A percentile compares a stretch with the other conserved stretches of the same genome.
Conservation (phyloP, 768 basidiomycete genomes). For the Leccinum uliginosum region DNA sequence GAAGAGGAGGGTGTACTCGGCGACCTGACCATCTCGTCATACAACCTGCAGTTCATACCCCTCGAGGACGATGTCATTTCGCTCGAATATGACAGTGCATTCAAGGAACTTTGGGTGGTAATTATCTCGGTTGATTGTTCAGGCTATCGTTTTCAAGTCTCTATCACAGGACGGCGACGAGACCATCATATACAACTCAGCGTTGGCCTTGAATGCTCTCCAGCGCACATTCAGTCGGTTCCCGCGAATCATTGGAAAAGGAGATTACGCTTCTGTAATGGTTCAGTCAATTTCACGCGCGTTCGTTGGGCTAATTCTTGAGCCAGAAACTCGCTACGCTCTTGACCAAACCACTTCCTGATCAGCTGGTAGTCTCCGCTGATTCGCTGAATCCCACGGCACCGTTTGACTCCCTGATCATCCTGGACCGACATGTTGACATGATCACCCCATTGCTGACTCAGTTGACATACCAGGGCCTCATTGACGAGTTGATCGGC, state of each 20-base stretch:
- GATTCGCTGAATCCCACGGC: slow-evolving; percentile 45
- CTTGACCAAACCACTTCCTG: slow-evolving; percentile 55
- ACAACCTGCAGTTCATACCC: slow-evolving; percentile 92
- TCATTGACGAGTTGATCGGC: slow-evolving; percentile 88
- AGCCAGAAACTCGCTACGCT: slow-evolving; percentile 71
- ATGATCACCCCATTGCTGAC: slow-evolving; percentile 95
- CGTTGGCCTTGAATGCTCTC: slow-evolving; percentile 77
- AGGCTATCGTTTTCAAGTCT: background rate
- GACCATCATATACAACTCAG: slow-evolving; percentile 83
- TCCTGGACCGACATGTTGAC: slow-evolving; percentile 87
- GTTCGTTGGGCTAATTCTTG: slow-evolving; percentile 10
- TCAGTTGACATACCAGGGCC: slow-evolving; percentile 94
- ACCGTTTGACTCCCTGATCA: slow-evolving; percentile 79
- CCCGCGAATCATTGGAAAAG: slow-evolving; percentile 91
- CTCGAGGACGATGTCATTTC: slow-evolving; percentile 91
- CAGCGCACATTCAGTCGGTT: slow-evolving; percentile 86
- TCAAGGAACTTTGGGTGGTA: slow-evolving; percentile 90
- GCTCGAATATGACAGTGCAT: slow-evolving; percentile 78
- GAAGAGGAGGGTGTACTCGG: slow-evolving; percentile 98
- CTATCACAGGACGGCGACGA: slow-evolving; percentile 82
- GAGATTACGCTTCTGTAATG: slow-evolving; percentile 75
- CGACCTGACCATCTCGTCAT: slow-evolving; percentile 82
- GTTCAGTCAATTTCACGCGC: background rate
- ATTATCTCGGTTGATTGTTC: background rate
- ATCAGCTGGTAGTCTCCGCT: slow-evolving; percentile 35